Evolutionary conservation across 2,329 filamentous ascomycete genomes (phyloP), one percentile per base, ranked within the genome.

Genomic region (Daldinia sp.): DNA sequence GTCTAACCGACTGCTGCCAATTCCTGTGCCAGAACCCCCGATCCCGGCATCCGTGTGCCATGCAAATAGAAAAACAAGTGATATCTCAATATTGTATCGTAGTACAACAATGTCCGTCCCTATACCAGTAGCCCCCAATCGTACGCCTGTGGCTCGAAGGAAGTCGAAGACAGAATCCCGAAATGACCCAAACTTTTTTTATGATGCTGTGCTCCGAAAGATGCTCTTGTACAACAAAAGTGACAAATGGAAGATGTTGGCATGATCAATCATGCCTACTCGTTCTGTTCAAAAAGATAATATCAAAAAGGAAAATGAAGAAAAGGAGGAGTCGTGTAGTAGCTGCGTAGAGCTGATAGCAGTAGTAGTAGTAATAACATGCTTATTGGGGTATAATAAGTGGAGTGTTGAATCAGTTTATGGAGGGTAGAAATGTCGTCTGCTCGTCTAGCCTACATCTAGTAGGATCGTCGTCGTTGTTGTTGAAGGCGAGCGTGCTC

Each of bases 401-500:
- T 68, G 63, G 64, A 65, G 65, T 70, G 60, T 58, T 58, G 53
- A 48, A 56, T 52, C 48, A 39, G 52, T 51, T 68, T 65, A 64
- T 69, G 43, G 51, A 58, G 52, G 7, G 23, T 43, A 51, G 49
- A 56, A 39, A 60, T 8, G 48, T 39, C 48, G 50, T 60, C 48
- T 47, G 19, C 30, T 54, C 27, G 34, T 19, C 23, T 43, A 37
- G 37, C 15, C 34, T 29, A 15, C 39, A 56, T 64, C 74, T 82
- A 87, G 73, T 83, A 81, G 27, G 85, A 84, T 80, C 87, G 78
- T 72, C 85, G 79, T 69, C 85, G 83, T 71, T 85, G 83, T 57
- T 86, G 83, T 56, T 73, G 71, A 13, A 82, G 75, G 64, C 91
- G 85, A 60, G 90, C 89, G 69, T 93, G 91, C 77, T 97, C 94